phyloP scores from a whole-genome alignment of 257 asterid species.

The Solanum ahanhuiri region DNA sequence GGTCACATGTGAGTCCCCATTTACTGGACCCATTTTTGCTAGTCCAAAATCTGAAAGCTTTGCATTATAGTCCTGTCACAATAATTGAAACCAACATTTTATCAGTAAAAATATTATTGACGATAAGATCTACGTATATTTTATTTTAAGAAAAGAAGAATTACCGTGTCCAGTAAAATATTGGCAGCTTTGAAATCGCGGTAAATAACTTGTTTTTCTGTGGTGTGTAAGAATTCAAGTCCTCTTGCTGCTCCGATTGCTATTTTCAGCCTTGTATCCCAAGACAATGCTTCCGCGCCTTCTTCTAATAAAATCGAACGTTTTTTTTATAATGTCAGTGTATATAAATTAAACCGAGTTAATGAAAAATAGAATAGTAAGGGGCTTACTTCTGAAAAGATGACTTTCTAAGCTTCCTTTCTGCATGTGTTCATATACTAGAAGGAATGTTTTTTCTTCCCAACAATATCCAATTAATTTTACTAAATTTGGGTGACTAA shows the following conservation, averaged over 20 bases:
- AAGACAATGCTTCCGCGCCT: constrained; percentile 53
- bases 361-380: not conserved
- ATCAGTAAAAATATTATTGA: not conserved
- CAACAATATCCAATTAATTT: constrained; percentile 82
- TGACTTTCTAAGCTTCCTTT: constrained; percentile 83
- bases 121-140: not conserved
- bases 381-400: constrained; percentile 62
- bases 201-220: constrained; percentile 62
- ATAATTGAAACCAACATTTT: not conserved
- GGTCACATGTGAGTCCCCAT: constrained; percentile 69
- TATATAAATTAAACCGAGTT: not conserved
- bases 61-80: constrained; percentile 47
- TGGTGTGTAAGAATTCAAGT: constrained; percentile 49
- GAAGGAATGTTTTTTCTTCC: constrained; percentile 69
- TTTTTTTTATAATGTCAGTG: not conserved
- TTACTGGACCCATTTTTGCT: constrained; percentile 77
- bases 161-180: constrained; percentile 57
- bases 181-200: constrained; percentile 82
- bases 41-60: constrained; percentile 90
- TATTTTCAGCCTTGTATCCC: constrained; percentile 64
- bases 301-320: constrained; percentile 8
- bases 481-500: constrained; percentile 77
- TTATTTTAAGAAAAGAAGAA: not conserved
- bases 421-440: constrained; percentile 77
- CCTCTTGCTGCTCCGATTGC: constrained; percentile 84